These are phyloP conservation scores for Emmonsiellopsis sp. DNA, from an alignment of 2,329 filamentous ascomycete genomes.

Conservation along the genomic window DNA sequence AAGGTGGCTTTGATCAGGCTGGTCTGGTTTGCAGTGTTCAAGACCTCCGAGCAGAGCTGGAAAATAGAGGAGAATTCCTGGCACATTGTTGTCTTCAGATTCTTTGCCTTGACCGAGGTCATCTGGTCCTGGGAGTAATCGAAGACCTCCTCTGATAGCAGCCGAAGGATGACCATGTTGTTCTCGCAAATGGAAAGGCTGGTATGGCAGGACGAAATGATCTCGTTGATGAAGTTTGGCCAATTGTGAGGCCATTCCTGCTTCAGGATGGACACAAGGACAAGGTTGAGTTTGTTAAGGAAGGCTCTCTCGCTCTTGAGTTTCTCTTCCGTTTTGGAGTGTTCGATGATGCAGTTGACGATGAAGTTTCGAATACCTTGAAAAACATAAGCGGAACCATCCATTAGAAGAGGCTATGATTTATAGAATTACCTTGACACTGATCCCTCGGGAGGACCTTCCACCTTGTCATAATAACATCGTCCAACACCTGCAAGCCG, in stretches of 20 bases:
- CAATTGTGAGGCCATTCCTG: conserved; percentile 99
- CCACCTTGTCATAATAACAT: conserved; percentile 98
- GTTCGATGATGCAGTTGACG: conserved; percentile 95
- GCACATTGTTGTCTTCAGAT: conserved; percentile 97
- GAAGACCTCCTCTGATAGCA: conserved; percentile 96
- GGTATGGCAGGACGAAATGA: conserved; percentile 90
- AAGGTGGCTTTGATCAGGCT: conserved; percentile 93
- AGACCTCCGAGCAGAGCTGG: conserved; percentile 90
- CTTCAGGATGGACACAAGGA: conserved; percentile 94
- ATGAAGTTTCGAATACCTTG: conserved; percentile 97
- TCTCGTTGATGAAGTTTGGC: conserved; percentile 99
- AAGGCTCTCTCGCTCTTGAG: conserved; percentile 77
- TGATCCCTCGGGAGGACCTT: conserved; percentile 94
- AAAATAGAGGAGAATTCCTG: conserved; percentile 98
- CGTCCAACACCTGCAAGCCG: conserved; percentile 91
- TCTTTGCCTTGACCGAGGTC: conserved; percentile 96
- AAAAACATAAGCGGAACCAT: conserved; percentile 12
- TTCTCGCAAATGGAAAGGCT: conserved; percentile 98
- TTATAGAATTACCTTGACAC: conserved; percentile 62
- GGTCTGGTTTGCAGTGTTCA: conserved; percentile 78
- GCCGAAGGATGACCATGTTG: conserved; percentile 95
- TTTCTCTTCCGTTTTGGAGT: conserved; percentile 80
- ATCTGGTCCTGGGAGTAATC: conserved; percentile 98
- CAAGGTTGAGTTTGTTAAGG: conserved; percentile 95
- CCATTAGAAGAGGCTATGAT: conserved; percentile 1